Evolutionary conservation across 2,329 filamentous ascomycete genomes (phyloP), one percentile per base, ranked within the genome.

Genomic region (Verticillium isaacii): DNA sequence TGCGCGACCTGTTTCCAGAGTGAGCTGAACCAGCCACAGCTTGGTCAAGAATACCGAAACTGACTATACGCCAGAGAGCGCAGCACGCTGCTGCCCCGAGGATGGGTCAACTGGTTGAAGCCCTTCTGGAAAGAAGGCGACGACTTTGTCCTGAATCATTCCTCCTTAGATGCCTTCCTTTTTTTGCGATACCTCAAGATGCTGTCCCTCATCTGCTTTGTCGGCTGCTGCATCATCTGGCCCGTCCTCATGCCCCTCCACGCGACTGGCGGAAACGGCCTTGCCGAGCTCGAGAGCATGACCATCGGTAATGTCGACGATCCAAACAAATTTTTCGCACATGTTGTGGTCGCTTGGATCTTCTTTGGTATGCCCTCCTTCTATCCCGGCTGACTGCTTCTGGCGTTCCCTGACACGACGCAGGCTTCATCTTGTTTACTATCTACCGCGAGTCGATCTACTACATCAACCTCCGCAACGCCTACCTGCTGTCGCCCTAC

Each of bases 401-500:
- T 50, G 11, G 5, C 32, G 14, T 56, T 32, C n/a, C 29, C 54
- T 57, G 25, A 25, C 54, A 50, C 14, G 17, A 5, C 7, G 11
- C 19, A 74, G 79, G 86, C 61, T 97, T 98, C 73, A 83, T 99
- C 63, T 88, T 97, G 75, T 94, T 92, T 75, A 91, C 92, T 70
- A 87, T 99, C 60, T 92, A 92, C 34, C 87, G 95, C 64, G 95
- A 99, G 75, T 89, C 89, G 71, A 89, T 99, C 69, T 98, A 89
- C 83, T 96, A 93, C 75, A 91, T 97, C 78, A 96, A 96, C 69
- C 78, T 98, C 59, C 91, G 94, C 66, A 95, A 98, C 77, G 94
- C 94, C 1, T 98, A 96, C 78, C 86, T 93, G n/a, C 82, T 96
- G 61, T 91, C 92, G 2, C 92, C 91, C 1, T 81, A 90, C 58